These are phyloP conservation scores for Dicorynia guianensis DNA, from an alignment of 306 rosid species.

Conservation along the genomic window DNA sequence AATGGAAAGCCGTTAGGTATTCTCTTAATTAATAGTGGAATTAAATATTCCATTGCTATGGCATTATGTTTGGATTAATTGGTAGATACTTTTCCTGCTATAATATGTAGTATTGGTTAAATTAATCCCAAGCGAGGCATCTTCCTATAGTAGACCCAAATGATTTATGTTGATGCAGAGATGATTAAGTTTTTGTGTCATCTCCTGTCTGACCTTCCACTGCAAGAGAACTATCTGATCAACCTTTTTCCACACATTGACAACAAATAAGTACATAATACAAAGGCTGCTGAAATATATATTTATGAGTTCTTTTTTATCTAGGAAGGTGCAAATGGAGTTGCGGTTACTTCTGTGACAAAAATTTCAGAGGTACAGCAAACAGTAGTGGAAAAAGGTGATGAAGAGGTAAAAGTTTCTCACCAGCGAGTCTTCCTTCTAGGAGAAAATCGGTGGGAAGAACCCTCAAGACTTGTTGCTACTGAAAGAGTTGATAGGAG, in stretches of 20 bases:
- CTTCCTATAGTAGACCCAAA: not conserved
- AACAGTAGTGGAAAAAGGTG: conserved; percentile 51
- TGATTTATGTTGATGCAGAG: not conserved
- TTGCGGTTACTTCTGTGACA: conserved; percentile 60
- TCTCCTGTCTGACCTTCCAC: not conserved
- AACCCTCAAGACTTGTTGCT: conserved; percentile 73
- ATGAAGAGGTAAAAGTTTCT: conserved; percentile 45
- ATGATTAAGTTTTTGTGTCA: not conserved
- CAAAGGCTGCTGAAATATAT: conserved; percentile 19
- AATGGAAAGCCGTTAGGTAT: no score
- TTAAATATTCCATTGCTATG: not conserved
- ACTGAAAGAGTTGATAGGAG: conserved; percentile 40
- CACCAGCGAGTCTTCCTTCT: conserved; percentile 80
- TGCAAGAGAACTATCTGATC: not conserved
- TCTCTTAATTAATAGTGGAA: no score
- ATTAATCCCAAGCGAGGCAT: not conserved
- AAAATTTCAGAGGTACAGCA: conserved; percentile 66
- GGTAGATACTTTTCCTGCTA: not conserved
- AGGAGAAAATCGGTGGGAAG: conserved; percentile 98
- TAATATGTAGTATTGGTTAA: not conserved
- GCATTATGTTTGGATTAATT: not conserved
- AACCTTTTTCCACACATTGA: not conserved
- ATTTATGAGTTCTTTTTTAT: conserved; percentile 12
- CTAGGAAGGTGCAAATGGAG: conserved; percentile 77
- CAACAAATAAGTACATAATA: conserved; percentile 16